A percentile compares a stretch with the other conserved stretches of the same genome.
Conservation (phyloP, 2,329 filamentous ascomycete species). For the Xylaria sp. region DNA sequence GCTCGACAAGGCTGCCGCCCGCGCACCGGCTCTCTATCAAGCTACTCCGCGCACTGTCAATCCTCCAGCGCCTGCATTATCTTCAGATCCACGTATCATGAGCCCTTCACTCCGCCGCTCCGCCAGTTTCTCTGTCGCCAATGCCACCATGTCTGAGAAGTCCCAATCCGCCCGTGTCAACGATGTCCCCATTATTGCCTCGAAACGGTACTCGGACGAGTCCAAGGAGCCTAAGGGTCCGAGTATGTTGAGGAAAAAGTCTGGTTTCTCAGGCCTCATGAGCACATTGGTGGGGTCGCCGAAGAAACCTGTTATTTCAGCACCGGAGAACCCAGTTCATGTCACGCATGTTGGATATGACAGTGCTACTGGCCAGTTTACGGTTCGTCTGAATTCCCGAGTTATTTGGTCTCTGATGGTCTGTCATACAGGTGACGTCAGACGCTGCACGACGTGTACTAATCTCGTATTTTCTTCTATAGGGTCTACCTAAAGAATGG, state of each 20-base stretch:
- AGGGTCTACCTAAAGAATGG: slow-evolving; percentile 98
- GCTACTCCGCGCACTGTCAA: slow-evolving; percentile 49
- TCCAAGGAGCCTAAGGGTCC: slow-evolving; percentile 69
- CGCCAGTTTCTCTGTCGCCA: slow-evolving; percentile 68
- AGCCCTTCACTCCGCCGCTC: slow-evolving; percentile 71
- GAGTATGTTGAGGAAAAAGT: slow-evolving; percentile 79
- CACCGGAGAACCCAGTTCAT: slow-evolving; percentile 96
- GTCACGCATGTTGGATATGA: slow-evolving; percentile 98
- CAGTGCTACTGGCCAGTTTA: slow-evolving; percentile 95
- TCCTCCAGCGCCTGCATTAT: slow-evolving; percentile 49
- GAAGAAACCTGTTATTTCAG: slow-evolving; percentile 93
- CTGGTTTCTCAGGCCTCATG: slow-evolving; percentile 87
- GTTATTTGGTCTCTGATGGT: slow-evolving; percentile 17
- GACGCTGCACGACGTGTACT: slow-evolving; percentile 26
- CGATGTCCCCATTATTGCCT: slow-evolving; percentile 61
- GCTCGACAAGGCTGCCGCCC: slow-evolving; percentile 62
- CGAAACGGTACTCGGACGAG: slow-evolving; percentile 85
- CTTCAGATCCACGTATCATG: slow-evolving; percentile 63
- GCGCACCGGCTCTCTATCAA: slow-evolving; percentile 48
- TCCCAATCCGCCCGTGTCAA: slow-evolving; percentile 52
- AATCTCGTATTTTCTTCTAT: slow-evolving; percentile 27
- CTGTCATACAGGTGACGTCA: slow-evolving; percentile 12
- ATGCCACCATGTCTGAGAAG: slow-evolving; percentile 61
- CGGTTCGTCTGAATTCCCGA: slow-evolving; percentile 66
- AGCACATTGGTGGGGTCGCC: slow-evolving; percentile 85